Evolutionary conservation across 2,329 filamentous ascomycete species (phyloP).

Genomic region (Pseudocercospora musae): DNA sequence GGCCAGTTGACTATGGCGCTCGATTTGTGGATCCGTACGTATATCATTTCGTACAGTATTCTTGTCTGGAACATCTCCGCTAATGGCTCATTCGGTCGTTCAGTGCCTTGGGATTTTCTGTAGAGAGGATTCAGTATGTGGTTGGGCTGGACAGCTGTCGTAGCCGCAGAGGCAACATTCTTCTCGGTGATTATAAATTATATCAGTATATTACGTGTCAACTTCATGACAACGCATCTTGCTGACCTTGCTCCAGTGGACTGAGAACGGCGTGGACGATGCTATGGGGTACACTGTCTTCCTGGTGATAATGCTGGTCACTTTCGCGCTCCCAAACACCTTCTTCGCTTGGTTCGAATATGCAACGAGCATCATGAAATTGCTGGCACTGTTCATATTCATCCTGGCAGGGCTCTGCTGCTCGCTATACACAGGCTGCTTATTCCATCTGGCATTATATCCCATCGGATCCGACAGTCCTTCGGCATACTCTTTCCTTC

Average conservation of each 20-base stretch:
- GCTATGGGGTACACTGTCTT: conserved; percentile 81
- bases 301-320: conserved; percentile 58
- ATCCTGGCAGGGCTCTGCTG: conserved; percentile 37
- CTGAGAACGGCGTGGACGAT: conserved; percentile 49
- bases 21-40: conserved; percentile 36
- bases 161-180: conserved; percentile 41
- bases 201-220: background rate
- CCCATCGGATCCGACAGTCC: conserved; percentile 34
- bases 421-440: conserved; percentile 15
- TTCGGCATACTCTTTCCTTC: conserved; percentile 25
- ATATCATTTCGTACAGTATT: background rate
- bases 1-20: conserved; percentile 37
- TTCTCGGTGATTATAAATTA: conserved; percentile 33
- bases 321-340: conserved; percentile 28
- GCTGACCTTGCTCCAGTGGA: conserved; percentile 4
- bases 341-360: conserved; percentile 37
- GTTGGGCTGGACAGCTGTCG: conserved; percentile 28
- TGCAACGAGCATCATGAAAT: conserved; percentile 23
- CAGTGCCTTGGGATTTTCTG: conserved; percentile 38
- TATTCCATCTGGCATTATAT: conserved; percentile 15
- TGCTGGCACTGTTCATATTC: conserved; percentile 37
- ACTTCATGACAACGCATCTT: background rate
- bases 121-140: conserved; percentile 39
- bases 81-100: background rate
- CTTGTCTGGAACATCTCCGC: background rate